phyloP scores from a whole-genome alignment of 2,329 filamentous ascomycete species.

The Colletotrichum sp. region DNA sequence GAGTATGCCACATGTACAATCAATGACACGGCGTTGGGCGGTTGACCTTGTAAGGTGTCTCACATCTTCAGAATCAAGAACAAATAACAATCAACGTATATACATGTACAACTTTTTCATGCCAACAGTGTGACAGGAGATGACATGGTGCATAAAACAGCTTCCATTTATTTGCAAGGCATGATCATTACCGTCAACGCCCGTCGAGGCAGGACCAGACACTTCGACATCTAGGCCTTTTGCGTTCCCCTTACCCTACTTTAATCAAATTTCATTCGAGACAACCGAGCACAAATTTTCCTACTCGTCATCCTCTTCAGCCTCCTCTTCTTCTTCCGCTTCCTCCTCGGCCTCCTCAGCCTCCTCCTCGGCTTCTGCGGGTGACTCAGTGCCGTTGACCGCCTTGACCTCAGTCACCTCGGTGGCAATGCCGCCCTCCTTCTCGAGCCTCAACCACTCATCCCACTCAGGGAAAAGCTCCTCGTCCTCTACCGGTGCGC shows the following conservation, averaged over 20 bases:
- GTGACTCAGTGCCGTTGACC: conserved; percentile 24
- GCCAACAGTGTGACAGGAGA: conserved; percentile 16
- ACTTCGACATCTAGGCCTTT: conserved; percentile 24
- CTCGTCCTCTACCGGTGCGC: conserved; percentile 79
- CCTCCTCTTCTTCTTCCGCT: conserved; percentile 23
- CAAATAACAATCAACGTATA: background rate
- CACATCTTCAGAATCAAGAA: background rate
- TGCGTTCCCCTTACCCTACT: conserved; percentile 16
- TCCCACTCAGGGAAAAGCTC: conserved; percentile 98
- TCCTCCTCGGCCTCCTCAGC: conserved; percentile 29
- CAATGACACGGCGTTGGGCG: background rate
- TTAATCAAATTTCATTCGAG: conserved; percentile 8
- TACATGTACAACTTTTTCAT: conserved; percentile 16
- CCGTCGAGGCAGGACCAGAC: conserved; percentile 19
- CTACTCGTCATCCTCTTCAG: conserved; percentile 24
- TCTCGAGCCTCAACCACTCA: conserved; percentile 83
- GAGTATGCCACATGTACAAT: background rate
- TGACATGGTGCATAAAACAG: conserved; percentile 19
- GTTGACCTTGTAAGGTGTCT: background rate
- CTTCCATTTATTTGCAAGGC: conserved; percentile 22
- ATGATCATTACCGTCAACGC: conserved; percentile 26
- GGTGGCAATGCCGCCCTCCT: conserved; percentile 61
- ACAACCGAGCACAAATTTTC: background rate
- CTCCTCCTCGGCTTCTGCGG: conserved; percentile 26
- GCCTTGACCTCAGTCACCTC: conserved; percentile 28